Conservation (phyloP, 306 rosid species). For the Rosa multiflora region DNA sequence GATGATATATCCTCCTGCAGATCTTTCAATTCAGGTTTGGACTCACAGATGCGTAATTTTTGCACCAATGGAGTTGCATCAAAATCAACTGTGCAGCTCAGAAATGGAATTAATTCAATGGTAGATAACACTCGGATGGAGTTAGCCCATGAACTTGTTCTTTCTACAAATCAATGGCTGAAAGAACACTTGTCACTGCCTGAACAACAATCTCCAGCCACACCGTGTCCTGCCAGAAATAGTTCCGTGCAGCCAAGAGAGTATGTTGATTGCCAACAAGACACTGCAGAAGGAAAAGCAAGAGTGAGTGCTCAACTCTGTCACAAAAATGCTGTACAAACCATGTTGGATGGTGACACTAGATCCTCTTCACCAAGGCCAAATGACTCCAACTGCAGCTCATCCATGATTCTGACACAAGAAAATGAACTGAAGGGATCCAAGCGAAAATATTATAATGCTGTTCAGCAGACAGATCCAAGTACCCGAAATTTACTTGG, state of each 20-base stretch:
- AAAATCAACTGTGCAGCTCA: constrained; percentile 22
- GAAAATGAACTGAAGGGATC: constrained; percentile 19
- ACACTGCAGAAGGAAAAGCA: constrained; percentile 19
- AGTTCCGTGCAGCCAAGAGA: constrained; percentile 20
- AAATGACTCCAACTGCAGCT: constrained; percentile 34
- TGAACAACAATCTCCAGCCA: constrained; percentile 24
- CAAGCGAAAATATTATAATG: constrained; percentile 17
- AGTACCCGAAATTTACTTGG: constrained; percentile 9
- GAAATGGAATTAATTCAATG: constrained; percentile 22
- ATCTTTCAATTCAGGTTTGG: constrained; percentile 16
- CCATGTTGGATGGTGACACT: constrained; percentile 15
- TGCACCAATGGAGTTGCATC: constrained; percentile 13
- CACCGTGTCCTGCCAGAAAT: constrained; percentile 20
- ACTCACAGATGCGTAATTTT: constrained; percentile 1
- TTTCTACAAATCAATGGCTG: constrained; percentile 26
- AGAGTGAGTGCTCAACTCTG: constrained; percentile 27
- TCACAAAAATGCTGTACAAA: constrained; percentile 11
- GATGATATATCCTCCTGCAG: constrained; percentile 33
- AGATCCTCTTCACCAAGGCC: constrained; percentile 21
- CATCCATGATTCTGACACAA: constrained; percentile 23
- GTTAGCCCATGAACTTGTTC: constrained; percentile 22
- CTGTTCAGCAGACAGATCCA: constrained; percentile 10
- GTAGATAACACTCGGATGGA: constrained; percentile 28
- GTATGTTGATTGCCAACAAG: constrained; percentile 25
- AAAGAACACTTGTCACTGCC: constrained; percentile 26